Conservation (phyloP, 257 asterid species). For the Avicennia marina region DNA sequence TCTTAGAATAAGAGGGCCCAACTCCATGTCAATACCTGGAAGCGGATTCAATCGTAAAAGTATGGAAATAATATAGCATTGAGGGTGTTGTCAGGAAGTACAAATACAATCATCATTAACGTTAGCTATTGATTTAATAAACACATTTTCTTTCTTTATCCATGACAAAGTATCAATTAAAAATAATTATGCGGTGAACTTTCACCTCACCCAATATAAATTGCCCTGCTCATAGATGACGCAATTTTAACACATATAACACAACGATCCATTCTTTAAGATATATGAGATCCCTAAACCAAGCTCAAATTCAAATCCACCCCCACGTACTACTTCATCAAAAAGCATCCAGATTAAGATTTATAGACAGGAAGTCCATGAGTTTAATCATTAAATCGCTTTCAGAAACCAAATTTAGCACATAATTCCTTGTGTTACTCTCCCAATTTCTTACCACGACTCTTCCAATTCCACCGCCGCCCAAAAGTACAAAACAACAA, state of each 20-base stretch:
- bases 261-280: no score
- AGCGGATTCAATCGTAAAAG: not conserved
- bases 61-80: not conserved
- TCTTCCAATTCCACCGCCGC: conserved; percentile 1
- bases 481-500: not conserved
- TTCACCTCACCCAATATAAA: conserved; percentile 2
- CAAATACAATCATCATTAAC: not conserved
- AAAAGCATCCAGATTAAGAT: not conserved
- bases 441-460: not conserved
- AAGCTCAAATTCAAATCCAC: not conserved
- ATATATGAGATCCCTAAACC: no score
- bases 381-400: not conserved
- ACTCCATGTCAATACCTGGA: not conserved
- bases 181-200: not conserved
- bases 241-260: not conserved
- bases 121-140: not conserved
- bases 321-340: not conserved
- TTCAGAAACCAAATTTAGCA: not conserved
- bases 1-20: not conserved
- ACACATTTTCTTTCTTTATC: not conserved
- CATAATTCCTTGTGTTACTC: not conserved
- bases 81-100: not conserved
- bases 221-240: not conserved
- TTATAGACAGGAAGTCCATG: not conserved
- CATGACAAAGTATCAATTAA: not conserved